Evolutionary conservation across 2,329 filamentous ascomycete genomes (phyloP).

Genomic region (Penicillium thymicola): DNA sequence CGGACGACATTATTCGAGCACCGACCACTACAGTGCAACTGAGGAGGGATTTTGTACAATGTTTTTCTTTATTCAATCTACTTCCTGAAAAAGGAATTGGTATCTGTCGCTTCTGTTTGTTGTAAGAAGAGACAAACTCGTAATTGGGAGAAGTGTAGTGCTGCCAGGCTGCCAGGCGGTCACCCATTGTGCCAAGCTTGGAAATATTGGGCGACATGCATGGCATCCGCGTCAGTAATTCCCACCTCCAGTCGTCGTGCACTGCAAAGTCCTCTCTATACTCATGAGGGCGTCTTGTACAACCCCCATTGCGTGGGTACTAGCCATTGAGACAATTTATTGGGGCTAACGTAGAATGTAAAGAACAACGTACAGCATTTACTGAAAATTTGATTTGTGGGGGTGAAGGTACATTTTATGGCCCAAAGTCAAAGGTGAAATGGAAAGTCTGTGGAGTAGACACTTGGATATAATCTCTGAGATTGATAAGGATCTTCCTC

Average conservation of each 20-base stretch:
- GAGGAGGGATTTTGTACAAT: too few relatives aligned
- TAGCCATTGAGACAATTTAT: constrained; percentile 49
- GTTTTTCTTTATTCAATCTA: too few relatives aligned
- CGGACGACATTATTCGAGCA: too few relatives aligned
- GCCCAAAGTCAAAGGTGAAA: neutral
- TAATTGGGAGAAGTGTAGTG: too few relatives aligned
- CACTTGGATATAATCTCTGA: neutral
- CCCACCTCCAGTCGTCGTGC: constrained; percentile 49
- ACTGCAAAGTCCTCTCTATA: constrained; percentile 40
- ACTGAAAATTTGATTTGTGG: neutral
- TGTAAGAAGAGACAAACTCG: too few relatives aligned
- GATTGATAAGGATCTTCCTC: neutral
- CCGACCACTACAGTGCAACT: too few relatives aligned
- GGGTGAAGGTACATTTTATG: neutral
- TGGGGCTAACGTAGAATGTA: neutral
- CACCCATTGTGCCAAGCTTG: too few relatives aligned
- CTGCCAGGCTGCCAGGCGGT: too few relatives aligned
- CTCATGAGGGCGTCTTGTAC: constrained; percentile 51
- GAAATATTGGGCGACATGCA: constrained; percentile 37
- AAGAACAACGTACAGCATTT: neutral
- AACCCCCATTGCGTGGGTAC: constrained; percentile 45
- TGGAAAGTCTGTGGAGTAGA: neutral
- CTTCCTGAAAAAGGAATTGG: too few relatives aligned
- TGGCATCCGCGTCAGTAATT: constrained; percentile 50
- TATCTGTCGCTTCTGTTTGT: too few relatives aligned